Conservation (phyloP, 2,329 filamentous ascomycete species). For the Phaeosphaeriaceae sp. region DNA sequence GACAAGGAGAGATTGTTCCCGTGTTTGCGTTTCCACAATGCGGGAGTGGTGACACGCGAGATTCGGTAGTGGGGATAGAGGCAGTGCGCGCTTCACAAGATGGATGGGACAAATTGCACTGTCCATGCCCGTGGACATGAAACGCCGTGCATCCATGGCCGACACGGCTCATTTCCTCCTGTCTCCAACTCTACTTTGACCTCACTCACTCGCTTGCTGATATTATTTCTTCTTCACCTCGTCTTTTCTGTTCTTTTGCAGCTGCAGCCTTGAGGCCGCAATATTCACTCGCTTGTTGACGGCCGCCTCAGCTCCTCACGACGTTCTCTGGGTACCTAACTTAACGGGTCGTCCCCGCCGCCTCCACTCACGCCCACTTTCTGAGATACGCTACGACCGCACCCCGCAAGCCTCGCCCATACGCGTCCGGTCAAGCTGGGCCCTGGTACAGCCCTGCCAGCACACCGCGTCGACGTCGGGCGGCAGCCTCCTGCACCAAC, state of each 20-base stretch:
- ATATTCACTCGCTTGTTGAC: conserved; percentile 4
- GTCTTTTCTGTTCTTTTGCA: background rate
- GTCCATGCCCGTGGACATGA: conserved; percentile 23
- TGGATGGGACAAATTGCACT: conserved; percentile 26
- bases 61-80: conserved; percentile 11
- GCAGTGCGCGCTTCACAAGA: conserved; percentile 19
- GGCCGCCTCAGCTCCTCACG: conserved; percentile 1
- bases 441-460: conserved; percentile 30
- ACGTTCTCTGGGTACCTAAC: background rate
- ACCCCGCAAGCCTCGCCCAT: conserved; percentile 34
- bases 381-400: conserved; percentile 5
- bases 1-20: background rate
- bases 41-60: conserved; percentile 2
- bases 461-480: conserved; percentile 19
- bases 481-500: conserved; percentile 18
- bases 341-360: background rate
- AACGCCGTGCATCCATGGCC: conserved; percentile 25
- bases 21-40: background rate
- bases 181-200: conserved; percentile 4
- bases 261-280: background rate
- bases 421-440: conserved; percentile 23
- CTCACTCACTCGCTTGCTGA: conserved; percentile 1
- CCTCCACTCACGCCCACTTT: conserved; percentile 26
- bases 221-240: background rate
- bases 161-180: conserved; percentile 28